phyloP scores from a whole-genome alignment of 495 filamentous ascomycete species.

The Penicillium desertorum region DNA sequence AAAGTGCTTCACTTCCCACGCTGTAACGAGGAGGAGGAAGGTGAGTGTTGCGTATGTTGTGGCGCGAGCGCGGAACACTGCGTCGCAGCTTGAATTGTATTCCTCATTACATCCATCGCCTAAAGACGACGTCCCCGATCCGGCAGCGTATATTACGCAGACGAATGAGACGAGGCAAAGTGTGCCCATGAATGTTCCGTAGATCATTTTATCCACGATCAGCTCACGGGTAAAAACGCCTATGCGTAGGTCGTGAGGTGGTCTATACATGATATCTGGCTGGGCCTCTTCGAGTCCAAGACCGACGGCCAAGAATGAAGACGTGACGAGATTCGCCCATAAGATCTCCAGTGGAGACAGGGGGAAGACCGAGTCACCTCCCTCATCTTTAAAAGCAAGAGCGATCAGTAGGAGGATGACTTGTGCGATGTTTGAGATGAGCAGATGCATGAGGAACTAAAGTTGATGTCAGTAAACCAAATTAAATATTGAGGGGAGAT shows the following conservation, averaged over 20 bases:
- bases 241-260: constrained; percentile 63
- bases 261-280: constrained; percentile 66
- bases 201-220: constrained; percentile 70
- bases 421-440: constrained; percentile 73
- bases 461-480: background rate
- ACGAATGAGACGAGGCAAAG: constrained; percentile 68
- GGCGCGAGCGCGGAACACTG: constrained; percentile 73
- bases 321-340: constrained; percentile 79
- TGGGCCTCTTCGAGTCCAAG: constrained; percentile 69
- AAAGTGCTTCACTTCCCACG: constrained; percentile 75
- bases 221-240: constrained; percentile 73
- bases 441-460: constrained; percentile 67
- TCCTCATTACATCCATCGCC: constrained; percentile 65
- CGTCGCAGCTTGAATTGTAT: constrained; percentile 53
- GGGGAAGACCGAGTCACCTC: constrained; percentile 68
- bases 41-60: constrained; percentile 76
- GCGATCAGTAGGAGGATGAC: constrained; percentile 70
- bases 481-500: background rate
- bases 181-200: constrained; percentile 66
- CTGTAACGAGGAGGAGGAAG: constrained; percentile 68
- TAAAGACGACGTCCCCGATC: constrained; percentile 57
- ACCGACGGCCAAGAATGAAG: constrained; percentile 71
- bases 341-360: constrained; percentile 72
- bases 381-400: constrained; percentile 66
- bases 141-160: constrained; percentile 64